Base-by-base conservation (phyloP, 352 stramenopile genomes). In the Pythium angustatum region DNA sequence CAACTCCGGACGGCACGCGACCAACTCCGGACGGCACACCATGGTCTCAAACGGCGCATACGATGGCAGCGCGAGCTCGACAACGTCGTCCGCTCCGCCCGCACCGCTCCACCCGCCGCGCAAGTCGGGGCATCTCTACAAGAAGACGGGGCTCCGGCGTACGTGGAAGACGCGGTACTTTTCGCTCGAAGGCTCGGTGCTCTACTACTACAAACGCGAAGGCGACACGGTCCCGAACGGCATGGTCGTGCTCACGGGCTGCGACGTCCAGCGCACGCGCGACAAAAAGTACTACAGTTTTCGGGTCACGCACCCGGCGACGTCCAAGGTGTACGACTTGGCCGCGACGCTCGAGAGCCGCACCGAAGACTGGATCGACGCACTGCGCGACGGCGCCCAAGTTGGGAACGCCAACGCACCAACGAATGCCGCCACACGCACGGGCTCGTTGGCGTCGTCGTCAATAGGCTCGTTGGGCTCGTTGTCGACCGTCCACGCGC, bases 211-310 rank as follows among this genome's bases (percentile, higher is more conserved):
- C 73, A 90, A 89, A 59, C 81, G 73, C 58, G 76, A 90, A 31
- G 77, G 79, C 58, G 81, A 92, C 62, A 76, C 71, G 2, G 58
- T 81, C 30, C 78, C 81, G 21, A 77, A 82, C 38, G 78, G 78
- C 45, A 85, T 85, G 50, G 71, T 92, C 21, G 69, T 92, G 68
- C 81, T 92, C 64, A 82, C 79, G 33, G 78, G 80, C 62, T 90
- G 79, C 48, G 41, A 74, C 41, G 65, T 90, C 28, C 66, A 62
- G 52, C 36, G 61, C 19, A 90, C 78, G n/a, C 72, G 76, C 26
- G 70, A 90, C 66, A 87, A 87, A 62, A 86, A 85, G 51, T 77
- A 81, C 70, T 89, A 88, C 69, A 88, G 78, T 64, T 90, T 92
- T 69, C 78, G 76, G 64, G 86, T 90, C 60, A 79, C 81, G 55